Evolutionary conservation across 768 basidiomycete genomes (phyloP), one percentile per base, ranked within the genome.

Genomic region (Boletellus emodensis): DNA sequence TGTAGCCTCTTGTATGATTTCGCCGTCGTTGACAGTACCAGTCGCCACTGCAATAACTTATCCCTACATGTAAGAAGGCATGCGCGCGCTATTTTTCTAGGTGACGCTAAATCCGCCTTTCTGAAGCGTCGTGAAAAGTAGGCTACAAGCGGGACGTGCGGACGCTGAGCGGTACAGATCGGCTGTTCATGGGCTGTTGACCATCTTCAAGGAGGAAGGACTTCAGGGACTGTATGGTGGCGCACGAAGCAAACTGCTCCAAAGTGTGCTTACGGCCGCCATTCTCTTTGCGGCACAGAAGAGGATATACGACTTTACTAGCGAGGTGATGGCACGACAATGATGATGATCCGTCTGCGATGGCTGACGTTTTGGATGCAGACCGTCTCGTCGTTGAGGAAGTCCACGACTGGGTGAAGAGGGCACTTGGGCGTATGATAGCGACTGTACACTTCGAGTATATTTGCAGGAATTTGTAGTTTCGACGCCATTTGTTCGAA

Each of bases 281-380:
- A 91, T 98, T 58, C 76, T 98, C 56, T 98, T 98, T 64, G 88
- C 85, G 13, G 82, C 88, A 7, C 95, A 98, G 68, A 79, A 85
- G 60, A 78, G 92, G 55, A 81, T 90, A 48, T 90, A 84, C 50
- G 85, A 89, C 58, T 53, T 84, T n/a, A 83, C 81, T 12, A 88
- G 82, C 61, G 64, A 71, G 71, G 75, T 75, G 37, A 48, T 28
- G 38, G 33, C 11, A 14, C 5, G 4, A 8, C 22, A 6, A 11
- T 34, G 13, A 37, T 34, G 13, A 37, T 3, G 30, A 30, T 30
- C 30, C 30, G 30, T 30, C 11, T 11, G 30, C 9, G 34, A 24
- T 30, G 38, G 35, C 42, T 59, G 55, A 53, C 26, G 28, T 30
- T 26, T 33, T 36, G 45, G 20, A 42, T 40, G 32, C 32, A 65